Evolutionary conservation across 768 basidiomycete species (phyloP), one percentile per base, ranked within the genome.

Genomic region (Tephrocybe sp.): DNA sequence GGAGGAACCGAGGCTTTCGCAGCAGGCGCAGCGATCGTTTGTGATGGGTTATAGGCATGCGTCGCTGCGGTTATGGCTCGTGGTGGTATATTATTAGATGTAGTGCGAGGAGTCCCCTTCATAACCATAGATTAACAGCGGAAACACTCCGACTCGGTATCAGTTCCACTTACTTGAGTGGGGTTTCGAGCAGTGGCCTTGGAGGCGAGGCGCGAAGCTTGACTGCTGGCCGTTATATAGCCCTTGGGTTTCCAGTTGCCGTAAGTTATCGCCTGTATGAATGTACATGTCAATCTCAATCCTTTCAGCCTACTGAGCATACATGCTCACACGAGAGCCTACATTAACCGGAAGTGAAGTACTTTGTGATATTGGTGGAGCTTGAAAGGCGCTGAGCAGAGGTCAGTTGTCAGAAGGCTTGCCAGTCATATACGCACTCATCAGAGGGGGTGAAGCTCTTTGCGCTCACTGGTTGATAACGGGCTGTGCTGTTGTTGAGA

Each of bases 381-480:
- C 24, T 20, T 34, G 44, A 25, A 51, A 51, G 24, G 5, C 44
- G 17, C 50, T 51, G 25, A 3, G 6, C 30, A 14, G 21, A 45
- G 28, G 18, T 51, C 28, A 11, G 11, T 25, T 30, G 28, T n/a
- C 20, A 20, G 5, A 12, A 39, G 10, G 14, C 11, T 24, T 12
- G n/a, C 11, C 11, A 18, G 42, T 4, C 7, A 33, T 3, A 15
- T 15, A 40, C 50, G 10, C 17, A 51, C 50, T 46, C 50, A n/a
- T 51, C 50, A 17, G 50, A 45, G 20, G 50, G 50, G 37, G 44
- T 45, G 23, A 51, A 51, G 30, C 37, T 45, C 38, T 51, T 51
- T 9, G 50, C 50, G 30, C 44, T 45, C 6, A 51, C 32, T 18
- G 44, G 44, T 23, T 51, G 43, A 40, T 51, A 45, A n/a, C 30